phyloP scores from a whole-genome alignment of 2,329 filamentous ascomycete species.

The Fusarium lyarnte region DNA sequence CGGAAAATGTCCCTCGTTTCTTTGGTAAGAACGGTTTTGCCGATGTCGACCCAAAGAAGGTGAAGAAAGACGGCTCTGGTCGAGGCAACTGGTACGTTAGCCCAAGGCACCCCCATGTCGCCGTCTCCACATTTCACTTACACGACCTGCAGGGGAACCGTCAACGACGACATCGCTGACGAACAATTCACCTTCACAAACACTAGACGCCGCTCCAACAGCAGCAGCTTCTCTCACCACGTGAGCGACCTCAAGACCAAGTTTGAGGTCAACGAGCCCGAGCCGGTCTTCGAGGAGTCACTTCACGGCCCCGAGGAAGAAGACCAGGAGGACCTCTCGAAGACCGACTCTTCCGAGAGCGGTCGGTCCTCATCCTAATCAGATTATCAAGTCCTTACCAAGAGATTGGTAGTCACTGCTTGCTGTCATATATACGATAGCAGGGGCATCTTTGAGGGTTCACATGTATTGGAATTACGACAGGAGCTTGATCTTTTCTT shows the following conservation, averaged over 20 bases:
- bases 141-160: constrained; percentile 72
- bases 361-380: constrained; percentile 63
- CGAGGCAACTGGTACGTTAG: constrained; percentile 88
- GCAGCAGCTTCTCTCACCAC: constrained; percentile 75
- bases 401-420: constrained; percentile 37
- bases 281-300: constrained; percentile 91
- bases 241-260: constrained; percentile 92
- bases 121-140: constrained; percentile 24
- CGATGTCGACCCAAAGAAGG: constrained; percentile 87
- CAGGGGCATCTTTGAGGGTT: constrained; percentile 28
- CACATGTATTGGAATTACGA: constrained; percentile 33
- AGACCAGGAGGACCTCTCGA: constrained; percentile 63
- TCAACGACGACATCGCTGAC: constrained; percentile 86
- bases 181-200: constrained; percentile 86
- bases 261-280: constrained; percentile 88
- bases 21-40: constrained; percentile 88
- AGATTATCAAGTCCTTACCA: constrained; percentile 44
- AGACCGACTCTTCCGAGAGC: constrained; percentile 69
- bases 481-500: constrained; percentile 28
- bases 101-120: background rate
- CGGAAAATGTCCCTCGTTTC: constrained; percentile 86
- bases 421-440: constrained; percentile 44
- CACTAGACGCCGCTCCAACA: constrained; percentile 91
- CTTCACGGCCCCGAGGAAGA: constrained; percentile 75
- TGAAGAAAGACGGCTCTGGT: constrained; percentile 95